Conservation (phyloP, 306 rosid species). For the Vigna unguiculata region DNA sequence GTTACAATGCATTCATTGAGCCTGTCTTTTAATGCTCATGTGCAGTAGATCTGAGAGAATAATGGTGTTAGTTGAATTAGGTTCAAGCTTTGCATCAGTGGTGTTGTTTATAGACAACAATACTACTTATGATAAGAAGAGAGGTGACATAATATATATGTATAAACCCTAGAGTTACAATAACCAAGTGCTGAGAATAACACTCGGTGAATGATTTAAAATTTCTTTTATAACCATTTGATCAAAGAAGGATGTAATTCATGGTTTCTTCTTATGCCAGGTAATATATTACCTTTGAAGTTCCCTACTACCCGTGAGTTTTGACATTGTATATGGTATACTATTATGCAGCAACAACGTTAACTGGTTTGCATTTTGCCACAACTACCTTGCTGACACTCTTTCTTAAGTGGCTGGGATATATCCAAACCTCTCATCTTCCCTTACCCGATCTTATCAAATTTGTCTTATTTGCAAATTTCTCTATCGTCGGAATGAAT, state of each 20-base stretch:
- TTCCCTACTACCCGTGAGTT: not conserved
- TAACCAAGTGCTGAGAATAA: slow-evolving; percentile 2
- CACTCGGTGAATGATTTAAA: slow-evolving; percentile 1
- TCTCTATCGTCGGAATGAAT: slow-evolving; percentile 88
- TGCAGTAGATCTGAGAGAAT: not conserved
- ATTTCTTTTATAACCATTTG: slow-evolving; percentile 26
- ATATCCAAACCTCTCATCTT: slow-evolving; percentile 69
- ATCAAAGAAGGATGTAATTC: slow-evolving; percentile 22
- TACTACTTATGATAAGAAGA: too few relatives aligned
- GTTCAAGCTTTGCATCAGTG: slow-evolving; percentile 5
- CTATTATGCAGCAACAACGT: slow-evolving; percentile 74
- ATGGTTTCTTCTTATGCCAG: slow-evolving; percentile 3
- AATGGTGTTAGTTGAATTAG: not conserved
- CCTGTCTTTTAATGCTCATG: slow-evolving; percentile 28
- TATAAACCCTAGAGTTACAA: not conserved
- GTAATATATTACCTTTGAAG: slow-evolving; percentile 5
- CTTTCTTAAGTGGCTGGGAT: slow-evolving; percentile 69
- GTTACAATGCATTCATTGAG: slow-evolving; percentile 21
- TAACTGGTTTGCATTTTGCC: slow-evolving; percentile 83
- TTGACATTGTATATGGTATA: slow-evolving; percentile 42
- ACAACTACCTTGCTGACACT: slow-evolving; percentile 71
- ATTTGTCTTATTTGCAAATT: slow-evolving; percentile 78
- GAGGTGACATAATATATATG: too few relatives aligned
- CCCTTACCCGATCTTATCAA: slow-evolving; percentile 73
- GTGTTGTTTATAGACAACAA: too few relatives aligned